Evolutionary conservation across 1,284 basidiomycete species (phyloP), one percentile per base, ranked within the genome.

Genomic region (Pisolithus thermaeus): DNA sequence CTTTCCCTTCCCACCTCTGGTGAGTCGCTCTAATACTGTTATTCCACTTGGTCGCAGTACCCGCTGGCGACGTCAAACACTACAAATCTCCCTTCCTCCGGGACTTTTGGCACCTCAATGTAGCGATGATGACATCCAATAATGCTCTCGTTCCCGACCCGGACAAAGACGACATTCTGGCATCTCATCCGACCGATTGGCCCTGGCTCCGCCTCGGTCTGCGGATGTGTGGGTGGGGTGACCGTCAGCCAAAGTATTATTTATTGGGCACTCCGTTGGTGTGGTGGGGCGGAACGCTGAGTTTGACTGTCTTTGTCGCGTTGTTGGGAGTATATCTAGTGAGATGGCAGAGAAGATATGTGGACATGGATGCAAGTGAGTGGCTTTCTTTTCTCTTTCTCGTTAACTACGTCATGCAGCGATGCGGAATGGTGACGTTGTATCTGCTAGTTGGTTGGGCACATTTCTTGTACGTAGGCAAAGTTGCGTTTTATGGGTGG

Each of bases 111-210:
- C 96, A 99, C 69, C 82, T 99, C 52, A 99, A 99, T 64, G 92
- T 99, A 14, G 96, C 95, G 14, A 99, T 99, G 97, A 96, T 97
- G 92, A 97, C 94, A 0, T 97, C 95, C 4, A 99, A 99, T 77
- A 99, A 99, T 67, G 95, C 97, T 0, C 84, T 99, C 50, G 73
- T 98, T 42, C 96, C 96, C 0, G 94, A 99, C 63, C 91, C 94
- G 0, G 96, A 99, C 76, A 99, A 99, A 73, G 92, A 95, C 60
- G 96, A 99, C 67, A 92, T 97, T 60, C 82, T 99, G 47, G 95
- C 96, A 0, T 96, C 92, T 35, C 83, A 81, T 60, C 95, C 96
- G 0, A 77, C 79, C 45, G 95, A 99, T 66, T 99, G 97, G 96
- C 96, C 96, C 0, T 88, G 89, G 73, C 76, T 98, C 45, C 83